These are phyloP conservation scores for Coemansia sp. DNA, from an alignment of 192 early-diverging fungal species.

Conservation along the genomic window DNA sequence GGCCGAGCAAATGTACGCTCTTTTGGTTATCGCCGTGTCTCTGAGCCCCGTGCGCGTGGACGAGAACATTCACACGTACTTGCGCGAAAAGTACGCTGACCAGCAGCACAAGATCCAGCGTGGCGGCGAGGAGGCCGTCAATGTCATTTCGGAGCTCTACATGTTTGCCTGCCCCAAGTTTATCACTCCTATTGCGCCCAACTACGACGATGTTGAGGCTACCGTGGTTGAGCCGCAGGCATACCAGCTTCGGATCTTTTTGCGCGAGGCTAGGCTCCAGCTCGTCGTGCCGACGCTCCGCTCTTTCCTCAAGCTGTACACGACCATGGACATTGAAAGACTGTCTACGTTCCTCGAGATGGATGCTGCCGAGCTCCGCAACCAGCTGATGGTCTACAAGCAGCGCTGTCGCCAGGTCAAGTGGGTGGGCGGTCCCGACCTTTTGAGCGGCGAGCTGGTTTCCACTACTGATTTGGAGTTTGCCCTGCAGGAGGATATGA, in stretches of 20 bases:
- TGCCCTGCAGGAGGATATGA: slow-evolving; percentile 89
- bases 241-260: slow-evolving; percentile 83
- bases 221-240: slow-evolving; percentile 56
- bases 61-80: slow-evolving; percentile 80
- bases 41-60: slow-evolving; percentile 91
- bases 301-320: slow-evolving; percentile 95
- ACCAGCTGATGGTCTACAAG: slow-evolving; percentile 88
- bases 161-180: slow-evolving; percentile 92
- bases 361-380: slow-evolving; percentile 75
- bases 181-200: slow-evolving; percentile 83
- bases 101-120: slow-evolving; percentile 84
- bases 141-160: slow-evolving; percentile 85
- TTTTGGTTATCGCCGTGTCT: slow-evolving; percentile 84
- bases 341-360: slow-evolving; percentile 83
- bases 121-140: slow-evolving; percentile 76
- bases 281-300: slow-evolving; percentile 80
- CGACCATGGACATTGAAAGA: slow-evolving; percentile 83
- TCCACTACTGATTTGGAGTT: slow-evolving; percentile 87
- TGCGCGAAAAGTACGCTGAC: slow-evolving; percentile 92
- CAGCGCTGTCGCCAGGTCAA: slow-evolving; percentile 88
- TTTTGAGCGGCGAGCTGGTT: slow-evolving; percentile 80
- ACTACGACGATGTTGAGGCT: slow-evolving; percentile 62
- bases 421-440: slow-evolving; percentile 68
- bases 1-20: slow-evolving; percentile 93
- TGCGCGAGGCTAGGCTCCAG: slow-evolving; percentile 81